Evolutionary conservation across 1,139 yeast species (phyloP).

Genomic region (Blastobotrys indianensis): DNA sequence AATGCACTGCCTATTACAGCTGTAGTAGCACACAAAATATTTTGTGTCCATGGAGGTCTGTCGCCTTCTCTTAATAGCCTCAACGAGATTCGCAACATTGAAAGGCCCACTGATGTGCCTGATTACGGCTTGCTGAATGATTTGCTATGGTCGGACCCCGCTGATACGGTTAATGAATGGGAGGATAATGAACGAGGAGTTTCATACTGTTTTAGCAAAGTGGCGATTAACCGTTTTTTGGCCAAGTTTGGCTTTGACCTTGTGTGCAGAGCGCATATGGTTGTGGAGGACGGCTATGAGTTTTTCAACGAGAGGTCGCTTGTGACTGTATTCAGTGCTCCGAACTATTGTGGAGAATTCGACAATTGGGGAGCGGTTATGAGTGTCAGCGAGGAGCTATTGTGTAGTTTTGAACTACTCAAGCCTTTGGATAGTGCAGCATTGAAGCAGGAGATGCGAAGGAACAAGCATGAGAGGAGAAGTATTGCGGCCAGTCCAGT

Average conservation of each 20-base stretch:
- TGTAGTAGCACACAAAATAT: conserved; percentile 90
- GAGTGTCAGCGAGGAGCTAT: conserved; percentile 88
- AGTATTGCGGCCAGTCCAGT: conserved; percentile 14
- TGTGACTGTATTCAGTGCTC: conserved; percentile 94
- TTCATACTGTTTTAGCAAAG: conserved; percentile 89
- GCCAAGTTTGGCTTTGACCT: conserved; percentile 86
- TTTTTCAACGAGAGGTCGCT: conserved; percentile 89
- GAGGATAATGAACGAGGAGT: conserved; percentile 98
- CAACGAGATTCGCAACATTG: conserved; percentile 88
- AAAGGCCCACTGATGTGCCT: conserved; percentile 95
- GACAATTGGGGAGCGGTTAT: conserved; percentile 99
- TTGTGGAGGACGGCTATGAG: conserved; percentile 97
- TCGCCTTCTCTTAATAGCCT: conserved; percentile 85
- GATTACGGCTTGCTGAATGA: conserved; percentile 92
- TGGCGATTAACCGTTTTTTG: conserved; percentile 86
- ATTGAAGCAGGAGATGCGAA: conserved; percentile 65
- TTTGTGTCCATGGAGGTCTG: conserved; percentile 96
- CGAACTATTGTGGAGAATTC: conserved; percentile 96
- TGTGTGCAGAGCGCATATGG: conserved; percentile 98
- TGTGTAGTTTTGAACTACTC: conserved; percentile 85
- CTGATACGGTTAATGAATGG: conserved; percentile 93
- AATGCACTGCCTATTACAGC: conserved; percentile 94
- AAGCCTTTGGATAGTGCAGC: conserved; percentile 94
- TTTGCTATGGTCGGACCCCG: conserved; percentile 93
- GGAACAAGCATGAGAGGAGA: conserved; percentile 33